Base-by-base conservation (phyloP, 139 green algal species). In the Auxenochlorella pyrenoidosa region DNA sequence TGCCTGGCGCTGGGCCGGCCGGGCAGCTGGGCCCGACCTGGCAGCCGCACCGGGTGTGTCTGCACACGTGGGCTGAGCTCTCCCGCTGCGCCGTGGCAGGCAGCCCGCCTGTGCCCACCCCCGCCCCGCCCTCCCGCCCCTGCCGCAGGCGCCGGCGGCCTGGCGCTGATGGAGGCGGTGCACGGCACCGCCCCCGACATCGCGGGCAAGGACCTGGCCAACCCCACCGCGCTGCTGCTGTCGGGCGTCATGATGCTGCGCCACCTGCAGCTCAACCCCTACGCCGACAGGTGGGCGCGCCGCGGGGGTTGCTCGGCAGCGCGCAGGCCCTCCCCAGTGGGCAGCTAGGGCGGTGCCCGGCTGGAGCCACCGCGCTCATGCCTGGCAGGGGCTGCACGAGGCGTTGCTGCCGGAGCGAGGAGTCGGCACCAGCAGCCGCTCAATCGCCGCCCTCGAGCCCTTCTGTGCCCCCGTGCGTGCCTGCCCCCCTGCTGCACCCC, bases 121-220 rank as follows among this genome's bases (percentile, higher is more conserved):
- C n/a, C n/a, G n/a, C 47, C 54, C 13, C 15, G 2, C 18, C 18
- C 54, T 63, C 54, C 22, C 51, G 79, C 68, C 32, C 18, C n/a
- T 70, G 60, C 6, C n/a, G 72, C 79, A 96, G 95, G 95, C 41
- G 85, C 88, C 36, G 91, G 95, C 65, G 95, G 96, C 5, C 87
- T 99, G 78, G 95, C 95, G 5, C 92, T 99, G 73, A 98, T 98
- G 89, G 97, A 99, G 92, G 97, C 95, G 8, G 97, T 99, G 76
- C 97, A 99, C 86, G 97, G 97, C 79, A 99, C 97, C 34, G 97
- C 97, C 8, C 97, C 97, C 43, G 97, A 99, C 91, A 98, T 99
- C 84, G 90, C 91, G 16, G 95, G 84, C 68, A 94, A 97, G 90
- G 94, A 98, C 93, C 85, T 95, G 88, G 97, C 97, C 84, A 99